Base-by-base conservation (phyloP, 441 rosid genomes). In the Gossypium trilobum region DNA sequence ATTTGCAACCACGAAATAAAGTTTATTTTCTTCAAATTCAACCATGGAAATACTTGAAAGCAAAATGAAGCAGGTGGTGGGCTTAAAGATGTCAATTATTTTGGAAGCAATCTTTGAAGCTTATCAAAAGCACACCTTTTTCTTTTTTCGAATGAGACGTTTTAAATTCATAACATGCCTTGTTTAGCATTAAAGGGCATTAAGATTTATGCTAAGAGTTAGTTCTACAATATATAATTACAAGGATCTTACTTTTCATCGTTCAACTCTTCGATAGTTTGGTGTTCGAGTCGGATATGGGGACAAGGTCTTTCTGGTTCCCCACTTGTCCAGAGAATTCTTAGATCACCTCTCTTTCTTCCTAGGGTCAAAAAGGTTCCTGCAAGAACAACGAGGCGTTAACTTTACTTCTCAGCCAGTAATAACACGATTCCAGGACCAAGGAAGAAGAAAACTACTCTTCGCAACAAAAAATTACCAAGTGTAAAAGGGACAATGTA, bases 401-500 rank as follows among this genome's bases (percentile, higher is more conserved):
- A 42, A 42, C 48, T 42, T 55, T 42, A 42, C 48, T 11, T 17
- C 3, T 39, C n/a, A 31, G 52, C 19, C 10, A 10, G 5, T 4
- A 8, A 13, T 1, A n/a, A 48, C 16, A 19, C 1, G 9, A 5
- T 51, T 14, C 16, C 20, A 2, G 16, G n/a, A 64, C 56, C 22
- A 16, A 17, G 36, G 36, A 31, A 5, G 23, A 29, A 68, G 36
- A 66, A 50, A 68, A 50, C 44, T 1, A 9, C 8, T 33, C 36
- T 9, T 65, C 7, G 52, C 7, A n/a, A 23, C 7, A 22, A 5
- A 39, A 39, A 11, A 7, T 4, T 80, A 84, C 87, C 91, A 0
- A 89, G 86, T 25, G 85, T 89, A 75, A 87, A 89, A 8, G 94
- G 94, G 64, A 86, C 91, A 5, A 89, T 89, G 79, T 89, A 87